These are phyloP conservation scores for Polyplosphaeria fusca DNA, from an alignment of 495 filamentous ascomycete genomes.

Conservation along the genomic window DNA sequence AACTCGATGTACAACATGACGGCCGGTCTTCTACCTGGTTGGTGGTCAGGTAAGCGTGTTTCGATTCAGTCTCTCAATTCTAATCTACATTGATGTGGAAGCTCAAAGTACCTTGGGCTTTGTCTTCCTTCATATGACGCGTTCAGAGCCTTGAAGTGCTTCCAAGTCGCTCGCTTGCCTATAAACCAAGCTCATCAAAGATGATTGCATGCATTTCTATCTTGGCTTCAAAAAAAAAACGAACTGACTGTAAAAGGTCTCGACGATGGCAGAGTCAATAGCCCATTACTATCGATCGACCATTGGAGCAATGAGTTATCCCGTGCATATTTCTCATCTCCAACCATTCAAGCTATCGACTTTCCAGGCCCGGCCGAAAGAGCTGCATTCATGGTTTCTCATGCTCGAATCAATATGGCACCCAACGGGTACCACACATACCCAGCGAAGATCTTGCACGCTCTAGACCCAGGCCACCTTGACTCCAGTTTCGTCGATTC, in stretches of 20 bases:
- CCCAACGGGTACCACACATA: background rate
- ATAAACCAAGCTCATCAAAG: no score
- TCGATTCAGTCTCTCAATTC: no score
- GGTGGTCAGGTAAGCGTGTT: constrained; percentile 10
- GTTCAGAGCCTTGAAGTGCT: no score
- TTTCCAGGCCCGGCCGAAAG: background rate
- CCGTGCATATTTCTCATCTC: background rate
- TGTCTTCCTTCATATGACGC: no score
- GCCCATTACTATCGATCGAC: background rate
- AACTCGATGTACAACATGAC: background rate
- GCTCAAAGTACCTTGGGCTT: no score
- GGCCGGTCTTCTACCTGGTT: constrained; percentile 3
- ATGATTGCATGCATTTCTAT: no score
- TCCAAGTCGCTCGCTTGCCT: no score
- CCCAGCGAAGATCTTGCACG: background rate
- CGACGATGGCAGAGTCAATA: background rate
- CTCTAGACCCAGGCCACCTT: background rate
- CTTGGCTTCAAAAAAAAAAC: no score
- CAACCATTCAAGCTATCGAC: background rate
- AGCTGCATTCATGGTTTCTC: background rate
- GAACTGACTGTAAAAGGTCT: no score
- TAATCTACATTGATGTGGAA: no score
- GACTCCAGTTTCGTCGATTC: background rate
- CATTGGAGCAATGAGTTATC: background rate
- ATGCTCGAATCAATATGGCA: background rate